A percentile compares a stretch with the other conserved stretches of the same genome.
Evolutionary conservation across 108 stramenopile species (phyloP).

Genomic region (Nitzschia sp.): DNA sequence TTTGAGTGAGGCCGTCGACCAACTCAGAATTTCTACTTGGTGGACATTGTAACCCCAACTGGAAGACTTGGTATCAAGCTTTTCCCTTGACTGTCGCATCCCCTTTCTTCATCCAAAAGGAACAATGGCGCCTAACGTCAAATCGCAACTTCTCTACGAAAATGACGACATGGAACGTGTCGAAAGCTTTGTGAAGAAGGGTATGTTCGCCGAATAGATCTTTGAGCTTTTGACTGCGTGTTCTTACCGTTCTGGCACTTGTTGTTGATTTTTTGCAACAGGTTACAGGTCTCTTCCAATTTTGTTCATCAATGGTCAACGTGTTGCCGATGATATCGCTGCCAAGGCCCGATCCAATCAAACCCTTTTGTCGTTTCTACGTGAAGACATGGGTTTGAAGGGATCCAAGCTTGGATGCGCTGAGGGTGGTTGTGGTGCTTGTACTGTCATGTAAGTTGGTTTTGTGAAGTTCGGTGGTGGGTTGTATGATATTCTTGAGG

Average conservation of each 20-base stretch:
- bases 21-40: no score
- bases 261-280: slow-evolving; percentile 9
- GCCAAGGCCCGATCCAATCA: slow-evolving; percentile 63
- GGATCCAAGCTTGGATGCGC: slow-evolving; percentile 87
- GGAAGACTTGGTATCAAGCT: no score
- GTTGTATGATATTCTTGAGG: no score
- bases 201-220: slow-evolving; percentile 18
- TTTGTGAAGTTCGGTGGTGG: background rate
- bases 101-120: background rate
- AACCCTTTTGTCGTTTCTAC: slow-evolving; percentile 73
- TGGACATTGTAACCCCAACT: no score
- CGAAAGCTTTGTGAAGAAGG: slow-evolving; percentile 49
- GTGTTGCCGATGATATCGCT: slow-evolving; percentile 48
- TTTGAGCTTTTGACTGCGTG: background rate
- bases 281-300: slow-evolving; percentile 70
- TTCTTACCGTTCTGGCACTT: background rate
- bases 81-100: no score
- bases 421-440: slow-evolving; percentile 95
- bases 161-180: slow-evolving; percentile 61
- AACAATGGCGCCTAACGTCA: slow-evolving; percentile 40
- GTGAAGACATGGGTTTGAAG: slow-evolving; percentile 56
- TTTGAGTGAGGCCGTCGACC: no score
- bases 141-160: slow-evolving; percentile 49
- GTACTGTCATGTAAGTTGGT: slow-evolving; percentile 73
- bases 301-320: slow-evolving; percentile 74